Evolutionary conservation across 2,329 filamentous ascomycete genomes (phyloP).

Genomic region (Diaporthe batatas): DNA sequence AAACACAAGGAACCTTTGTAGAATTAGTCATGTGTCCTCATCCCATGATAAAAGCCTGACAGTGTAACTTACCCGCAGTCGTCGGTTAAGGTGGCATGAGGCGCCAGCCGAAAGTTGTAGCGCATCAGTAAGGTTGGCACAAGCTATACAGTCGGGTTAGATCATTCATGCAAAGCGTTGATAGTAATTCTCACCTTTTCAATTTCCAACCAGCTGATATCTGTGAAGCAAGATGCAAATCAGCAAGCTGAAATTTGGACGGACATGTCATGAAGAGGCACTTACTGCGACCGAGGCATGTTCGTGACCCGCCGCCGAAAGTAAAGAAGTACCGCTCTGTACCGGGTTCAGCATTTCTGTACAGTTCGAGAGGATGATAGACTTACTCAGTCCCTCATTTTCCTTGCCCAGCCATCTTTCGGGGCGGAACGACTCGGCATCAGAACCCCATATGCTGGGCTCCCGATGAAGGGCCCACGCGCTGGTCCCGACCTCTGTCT

Average conservation of each 20-base stretch:
- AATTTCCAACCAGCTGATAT: constrained; percentile 14
- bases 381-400: neutral
- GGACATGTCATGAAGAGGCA: neutral
- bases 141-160: neutral
- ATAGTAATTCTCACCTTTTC: neutral
- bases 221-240: neutral
- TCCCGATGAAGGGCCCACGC: neutral
- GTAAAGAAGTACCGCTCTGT: neutral
- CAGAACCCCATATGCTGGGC: neutral
- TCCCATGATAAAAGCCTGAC: neutral
- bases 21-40: neutral
- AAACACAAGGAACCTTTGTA: neutral
- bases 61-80: neutral
- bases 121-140: constrained; percentile 10
- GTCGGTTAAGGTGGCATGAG: neutral
- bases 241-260: neutral
- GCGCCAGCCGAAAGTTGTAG: neutral
- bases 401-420: constrained; percentile 1
- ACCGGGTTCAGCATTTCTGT: neutral
- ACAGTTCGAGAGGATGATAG: neutral
- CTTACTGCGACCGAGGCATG: neutral
- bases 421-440: neutral
- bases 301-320: neutral
- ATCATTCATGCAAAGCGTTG: neutral
- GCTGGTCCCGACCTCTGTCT: neutral